These are phyloP conservation scores for Rhazya stricta DNA, from an alignment of 257 asterid genomes.

Conservation along the genomic window DNA sequence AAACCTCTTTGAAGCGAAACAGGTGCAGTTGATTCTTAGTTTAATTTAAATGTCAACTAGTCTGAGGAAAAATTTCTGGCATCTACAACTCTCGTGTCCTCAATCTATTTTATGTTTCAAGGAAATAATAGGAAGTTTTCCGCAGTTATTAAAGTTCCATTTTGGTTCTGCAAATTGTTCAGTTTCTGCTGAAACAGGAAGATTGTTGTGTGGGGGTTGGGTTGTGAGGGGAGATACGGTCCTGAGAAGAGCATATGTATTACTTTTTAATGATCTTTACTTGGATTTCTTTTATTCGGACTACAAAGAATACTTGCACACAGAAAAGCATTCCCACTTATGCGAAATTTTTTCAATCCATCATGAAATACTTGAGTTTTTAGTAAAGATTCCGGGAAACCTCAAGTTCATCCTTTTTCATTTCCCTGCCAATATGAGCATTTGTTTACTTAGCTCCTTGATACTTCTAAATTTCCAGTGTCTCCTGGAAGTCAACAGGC, in stretches of 20 bases:
- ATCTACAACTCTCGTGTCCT: background rate
- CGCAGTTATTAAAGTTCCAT: background rate
- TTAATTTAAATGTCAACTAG: no score
- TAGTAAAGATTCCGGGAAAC: background rate
- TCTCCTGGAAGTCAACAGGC: background rate
- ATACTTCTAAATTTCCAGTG: background rate
- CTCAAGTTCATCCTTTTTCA: no score
- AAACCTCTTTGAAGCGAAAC: background rate
- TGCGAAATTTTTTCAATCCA: no score
- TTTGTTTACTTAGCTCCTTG: background rate
- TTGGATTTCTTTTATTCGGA: no score
- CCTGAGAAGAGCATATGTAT: background rate
- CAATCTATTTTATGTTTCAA: background rate
- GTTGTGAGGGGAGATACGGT: background rate
- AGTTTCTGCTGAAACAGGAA: background rate
- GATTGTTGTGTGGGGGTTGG: no score
- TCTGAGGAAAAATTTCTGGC: background rate
- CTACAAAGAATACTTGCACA: no score
- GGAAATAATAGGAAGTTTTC: background rate
- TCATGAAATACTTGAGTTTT: no score
- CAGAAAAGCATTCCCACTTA: no score
- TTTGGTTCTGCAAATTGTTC: background rate
- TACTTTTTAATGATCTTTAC: background rate
- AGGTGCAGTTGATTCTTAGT: background rate
- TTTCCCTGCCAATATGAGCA: background rate